These are phyloP conservation scores for Fraxinus quadrangulata DNA, from an alignment of 257 asterid species.

Conservation along the genomic window DNA sequence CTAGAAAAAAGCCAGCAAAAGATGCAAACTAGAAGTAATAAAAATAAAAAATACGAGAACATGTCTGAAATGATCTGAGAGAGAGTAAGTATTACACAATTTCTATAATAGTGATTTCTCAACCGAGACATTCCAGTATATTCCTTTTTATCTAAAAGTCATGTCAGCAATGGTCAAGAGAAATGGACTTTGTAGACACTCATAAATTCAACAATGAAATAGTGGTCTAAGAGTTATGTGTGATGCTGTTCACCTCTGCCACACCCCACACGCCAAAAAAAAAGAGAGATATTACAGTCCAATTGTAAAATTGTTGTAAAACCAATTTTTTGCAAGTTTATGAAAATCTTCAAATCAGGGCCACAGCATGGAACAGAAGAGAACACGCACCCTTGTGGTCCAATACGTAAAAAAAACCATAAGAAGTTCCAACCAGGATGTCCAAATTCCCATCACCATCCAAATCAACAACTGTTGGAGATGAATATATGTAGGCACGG, in stretches of 20 bases:
- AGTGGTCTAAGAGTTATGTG: not conserved
- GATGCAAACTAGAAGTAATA: not conserved
- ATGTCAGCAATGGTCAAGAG: not conserved
- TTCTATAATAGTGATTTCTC: not conserved
- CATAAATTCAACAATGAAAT: not conserved
- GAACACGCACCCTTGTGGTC: constrained; percentile 86
- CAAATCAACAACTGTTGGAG: constrained; percentile 96
- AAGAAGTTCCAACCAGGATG: constrained; percentile 95
- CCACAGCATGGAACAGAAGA: constrained; percentile 11
- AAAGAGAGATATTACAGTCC: not conserved
- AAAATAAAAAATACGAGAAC: not conserved
- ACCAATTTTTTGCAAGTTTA: constrained; percentile 10
- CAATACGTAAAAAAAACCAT: constrained; percentile 91
- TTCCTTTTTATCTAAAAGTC: not conserved
- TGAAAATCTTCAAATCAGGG: not conserved
- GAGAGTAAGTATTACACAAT: not conserved
- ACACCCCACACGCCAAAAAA: not conserved
- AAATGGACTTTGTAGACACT: not conserved
- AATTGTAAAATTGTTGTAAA: not conserved
- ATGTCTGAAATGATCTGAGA: not conserved
- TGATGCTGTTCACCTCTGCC: not conserved
- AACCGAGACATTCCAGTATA: not conserved
- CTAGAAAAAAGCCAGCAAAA: constrained; percentile 7
- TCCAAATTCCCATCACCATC: constrained; percentile 99
- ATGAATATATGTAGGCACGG: constrained; percentile 91